Evolutionary conservation across 495 filamentous ascomycete species (phyloP), one percentile per base, ranked within the genome.

Genomic region (Acidiella bohemica): DNA sequence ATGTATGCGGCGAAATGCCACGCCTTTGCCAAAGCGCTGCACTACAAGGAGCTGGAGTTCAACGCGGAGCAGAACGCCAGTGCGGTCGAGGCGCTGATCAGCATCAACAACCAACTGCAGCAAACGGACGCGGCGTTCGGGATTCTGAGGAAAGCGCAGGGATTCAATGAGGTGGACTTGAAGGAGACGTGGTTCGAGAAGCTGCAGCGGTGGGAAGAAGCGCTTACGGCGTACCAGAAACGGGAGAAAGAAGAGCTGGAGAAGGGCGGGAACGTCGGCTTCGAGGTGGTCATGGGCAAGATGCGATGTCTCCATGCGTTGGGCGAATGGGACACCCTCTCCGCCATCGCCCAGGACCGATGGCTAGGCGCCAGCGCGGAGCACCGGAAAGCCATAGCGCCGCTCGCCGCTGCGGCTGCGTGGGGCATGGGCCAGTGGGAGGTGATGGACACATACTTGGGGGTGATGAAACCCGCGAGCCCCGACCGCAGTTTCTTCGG

Each of bases 111-210:
- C 51, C 86, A 95, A 54, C 69, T 97, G 5, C 90, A 97, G 54
- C 90, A 97, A 54, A 92, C 84, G 8, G 90, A 97, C 59, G 90
- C 90, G 13, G 90, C 90, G 12, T 94, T 97, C 35, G 90, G 90
- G 55, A 97, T 97, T 32, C 72, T 97, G 18, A 76, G 87, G 19
- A 90, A 90, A 57, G 90, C 87, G 5, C 90, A 95, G 57, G 73
- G 81, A 17, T 97, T 96, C 59, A 82, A 81, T 39, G 88, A 96
- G 50, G 84, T 90, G 17, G 88, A 95, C 43, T 68, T 97, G 18
- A 81, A 90, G 36, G 90, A 97, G 61, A 93, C 84, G 2, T 97
- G 90, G 90, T 97, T 93, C 47, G 90, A 96, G 64, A 97, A 95
- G 57, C 67, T 97, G 18, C 82, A 94, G 53, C 81, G 90, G 36